These are phyloP conservation scores for Sarocladium oryzae DNA, from an alignment of 2,329 filamentous ascomycete species.

Conservation along the genomic window DNA sequence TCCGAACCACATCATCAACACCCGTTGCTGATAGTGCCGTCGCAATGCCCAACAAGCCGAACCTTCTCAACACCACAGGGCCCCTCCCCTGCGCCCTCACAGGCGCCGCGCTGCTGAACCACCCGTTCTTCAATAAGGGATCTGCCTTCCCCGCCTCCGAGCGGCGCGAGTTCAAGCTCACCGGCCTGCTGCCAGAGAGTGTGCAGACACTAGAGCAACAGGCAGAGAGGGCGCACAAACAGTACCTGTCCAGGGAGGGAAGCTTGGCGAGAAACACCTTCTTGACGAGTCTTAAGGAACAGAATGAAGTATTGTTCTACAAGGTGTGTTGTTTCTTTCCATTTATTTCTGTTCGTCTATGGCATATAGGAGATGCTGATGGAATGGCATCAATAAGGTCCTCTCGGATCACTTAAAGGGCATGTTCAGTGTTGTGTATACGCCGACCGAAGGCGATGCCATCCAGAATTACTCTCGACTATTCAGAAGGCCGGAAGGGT, in stretches of 20 bases:
- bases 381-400: slow-evolving; percentile 41
- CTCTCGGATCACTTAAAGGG: slow-evolving; percentile 73
- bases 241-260: slow-evolving; percentile 58
- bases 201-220: slow-evolving; percentile 74
- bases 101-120: slow-evolving; percentile 28
- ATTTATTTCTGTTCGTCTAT: background rate
- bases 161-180: slow-evolving; percentile 61
- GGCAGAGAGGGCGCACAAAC: slow-evolving; percentile 68
- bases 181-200: slow-evolving; percentile 65
- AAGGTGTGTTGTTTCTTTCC: slow-evolving; percentile 39
- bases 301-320: slow-evolving; percentile 80
- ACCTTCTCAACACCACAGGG: slow-evolving; percentile 29
- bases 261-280: slow-evolving; percentile 82
- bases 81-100: slow-evolving; percentile 30
- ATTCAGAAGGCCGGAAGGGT: slow-evolving; percentile 73
- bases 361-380: background rate
- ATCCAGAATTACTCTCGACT: slow-evolving; percentile 77
- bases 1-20: too few species aligned
- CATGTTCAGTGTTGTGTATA: slow-evolving; percentile 89
- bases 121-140: slow-evolving; percentile 64
- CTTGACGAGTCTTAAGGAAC: slow-evolving; percentile 75
- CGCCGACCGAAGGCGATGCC: slow-evolving; percentile 82
- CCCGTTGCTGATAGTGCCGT: background rate
- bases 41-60: slow-evolving; percentile 23
- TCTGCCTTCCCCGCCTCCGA: slow-evolving; percentile 69